Percentiles rank a stretch among this genome's conserved stretches.
Conservation (phyloP, 768 basidiomycete species). For the Suillus cothurnatus region DNA sequence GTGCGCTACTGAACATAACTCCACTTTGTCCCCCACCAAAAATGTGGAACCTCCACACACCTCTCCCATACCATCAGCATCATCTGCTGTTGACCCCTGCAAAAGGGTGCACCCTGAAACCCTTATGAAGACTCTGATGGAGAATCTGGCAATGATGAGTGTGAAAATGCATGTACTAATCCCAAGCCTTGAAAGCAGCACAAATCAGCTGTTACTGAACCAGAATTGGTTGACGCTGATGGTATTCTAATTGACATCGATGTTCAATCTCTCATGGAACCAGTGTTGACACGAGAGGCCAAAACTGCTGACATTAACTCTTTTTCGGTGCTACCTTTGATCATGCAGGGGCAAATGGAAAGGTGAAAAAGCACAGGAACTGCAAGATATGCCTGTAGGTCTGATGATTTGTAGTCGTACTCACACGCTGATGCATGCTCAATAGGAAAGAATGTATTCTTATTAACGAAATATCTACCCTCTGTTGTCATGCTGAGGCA, state of each 20-base stretch:
- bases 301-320: neutral
- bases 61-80: neutral
- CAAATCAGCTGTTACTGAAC: neutral
- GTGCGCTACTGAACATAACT: neutral
- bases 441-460: neutral
- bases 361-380: neutral
- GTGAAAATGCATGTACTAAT: neutral
- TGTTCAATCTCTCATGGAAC: neutral
- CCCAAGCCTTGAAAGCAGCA: neutral
- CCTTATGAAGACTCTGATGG: neutral
- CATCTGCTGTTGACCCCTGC: neutral
- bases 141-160: neutral
- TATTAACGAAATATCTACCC: neutral
- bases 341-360: neutral
- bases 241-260: neutral
- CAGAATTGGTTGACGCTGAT: neutral
- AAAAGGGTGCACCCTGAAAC: neutral
- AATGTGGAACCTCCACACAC: neutral
- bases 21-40: neutral
- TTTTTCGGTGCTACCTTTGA: neutral
- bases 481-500: too few species aligned
- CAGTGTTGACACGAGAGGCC: neutral
- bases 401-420: neutral
- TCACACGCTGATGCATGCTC: too few species aligned
- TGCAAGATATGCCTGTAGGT: neutral